Evolutionary conservation across 2,329 filamentous ascomycete genomes (phyloP).

Genomic region (Pyricularia sp.): DNA sequence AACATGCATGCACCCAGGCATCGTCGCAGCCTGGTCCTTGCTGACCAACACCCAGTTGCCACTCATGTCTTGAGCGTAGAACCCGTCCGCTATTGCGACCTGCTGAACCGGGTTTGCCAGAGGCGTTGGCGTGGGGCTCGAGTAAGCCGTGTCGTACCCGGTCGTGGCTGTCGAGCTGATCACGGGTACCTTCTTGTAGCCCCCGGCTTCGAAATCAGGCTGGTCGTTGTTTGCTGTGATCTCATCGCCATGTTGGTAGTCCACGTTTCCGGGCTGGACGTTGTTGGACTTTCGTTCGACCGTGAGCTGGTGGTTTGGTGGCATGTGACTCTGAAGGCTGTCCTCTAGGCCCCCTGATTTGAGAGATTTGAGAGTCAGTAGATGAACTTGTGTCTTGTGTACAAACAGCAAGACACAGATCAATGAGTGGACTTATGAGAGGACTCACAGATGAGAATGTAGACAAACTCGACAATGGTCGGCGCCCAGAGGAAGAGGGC

Average conservation of each 20-base stretch:
- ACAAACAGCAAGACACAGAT: not conserved
- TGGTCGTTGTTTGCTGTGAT: not conserved
- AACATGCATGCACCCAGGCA: not conserved
- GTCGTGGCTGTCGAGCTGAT: not conserved
- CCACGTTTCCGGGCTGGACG: not conserved
- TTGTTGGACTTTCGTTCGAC: not conserved
- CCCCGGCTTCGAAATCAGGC: not conserved
- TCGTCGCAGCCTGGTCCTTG: not conserved
- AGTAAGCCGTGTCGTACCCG: not conserved
- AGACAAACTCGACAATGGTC: conserved; percentile 5
- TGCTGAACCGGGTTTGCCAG: not conserved
- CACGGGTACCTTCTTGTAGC: not conserved
- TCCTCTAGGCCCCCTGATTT: not conserved
- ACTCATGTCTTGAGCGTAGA: not conserved
- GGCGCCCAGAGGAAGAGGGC: conserved; percentile 8
- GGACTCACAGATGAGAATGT: conserved; percentile 6
- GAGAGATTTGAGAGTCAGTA: not conserved
- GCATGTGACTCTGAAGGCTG: not conserved
- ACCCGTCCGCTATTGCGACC: not conserved
- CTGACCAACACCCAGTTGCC: not conserved
- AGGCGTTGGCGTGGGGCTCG: not conserved
- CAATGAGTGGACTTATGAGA: not conserved
- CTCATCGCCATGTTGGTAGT: not conserved
- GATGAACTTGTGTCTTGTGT: not conserved
- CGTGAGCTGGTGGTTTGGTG: not conserved